These are phyloP conservation scores for Silene uniflora DNA, from an alignment of 148 eudicot species.

Conservation along the genomic window DNA sequence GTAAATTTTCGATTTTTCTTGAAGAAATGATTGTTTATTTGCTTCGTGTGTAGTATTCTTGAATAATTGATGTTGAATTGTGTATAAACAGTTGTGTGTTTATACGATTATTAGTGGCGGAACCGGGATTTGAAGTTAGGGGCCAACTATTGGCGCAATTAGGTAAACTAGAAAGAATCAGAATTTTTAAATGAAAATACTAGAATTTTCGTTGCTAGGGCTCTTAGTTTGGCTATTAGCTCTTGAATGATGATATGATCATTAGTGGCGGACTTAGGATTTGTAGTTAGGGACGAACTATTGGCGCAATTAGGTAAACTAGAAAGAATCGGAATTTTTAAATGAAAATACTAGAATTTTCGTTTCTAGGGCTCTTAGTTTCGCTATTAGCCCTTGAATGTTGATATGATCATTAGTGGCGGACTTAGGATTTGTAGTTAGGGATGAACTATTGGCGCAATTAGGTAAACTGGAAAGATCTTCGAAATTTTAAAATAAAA, in stretches of 20 bases:
- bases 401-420: too few relatives aligned
- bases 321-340: too few relatives aligned
- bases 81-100: background rate
- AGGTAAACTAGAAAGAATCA: background rate
- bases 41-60: background rate
- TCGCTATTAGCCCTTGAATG: background rate
- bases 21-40: background rate
- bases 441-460: background rate
- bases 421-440: background rate
- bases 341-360: too few relatives aligned
- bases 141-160: background rate
- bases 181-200: too few relatives aligned
- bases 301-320: background rate
- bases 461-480: background rate
- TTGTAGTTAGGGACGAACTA: background rate
- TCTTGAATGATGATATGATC: too few relatives aligned
- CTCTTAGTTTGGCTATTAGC: background rate
- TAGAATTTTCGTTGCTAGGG: too few relatives aligned
- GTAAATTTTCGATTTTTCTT: background rate
- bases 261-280: too few relatives aligned
- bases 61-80: background rate
- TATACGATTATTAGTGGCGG: background rate
- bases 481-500: too few relatives aligned
- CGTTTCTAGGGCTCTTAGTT: too few relatives aligned
- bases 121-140: background rate